A percentile compares a stretch with the other conserved stretches of the same genome.
Conservation (phyloP, 2,329 filamentous ascomycete genomes). For the Fusarium chuoi region DNA sequence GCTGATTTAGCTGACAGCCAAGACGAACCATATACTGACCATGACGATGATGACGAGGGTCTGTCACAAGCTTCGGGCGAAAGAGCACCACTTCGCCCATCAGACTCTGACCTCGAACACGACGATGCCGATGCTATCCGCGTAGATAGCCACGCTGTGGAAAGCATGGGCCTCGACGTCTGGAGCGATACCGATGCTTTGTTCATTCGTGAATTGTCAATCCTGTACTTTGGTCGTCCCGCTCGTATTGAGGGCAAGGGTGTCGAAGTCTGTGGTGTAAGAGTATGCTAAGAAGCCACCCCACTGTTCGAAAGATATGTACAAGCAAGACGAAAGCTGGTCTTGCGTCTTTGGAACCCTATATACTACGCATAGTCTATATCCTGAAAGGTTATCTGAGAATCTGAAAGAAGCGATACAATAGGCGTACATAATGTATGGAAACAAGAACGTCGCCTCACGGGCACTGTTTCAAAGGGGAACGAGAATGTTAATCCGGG, state of each 20-base stretch:
- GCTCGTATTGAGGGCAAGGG: conserved; percentile 73
- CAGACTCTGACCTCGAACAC: conserved; percentile 36
- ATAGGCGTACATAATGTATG: conserved; percentile 21
- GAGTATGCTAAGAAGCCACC: conserved; percentile 65
- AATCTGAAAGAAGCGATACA: conserved; percentile 1
- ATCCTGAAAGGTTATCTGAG: conserved; percentile 16
- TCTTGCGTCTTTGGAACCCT: conserved; percentile 38
- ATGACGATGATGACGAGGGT: conserved; percentile 51
- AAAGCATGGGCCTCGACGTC: conserved; percentile 78
- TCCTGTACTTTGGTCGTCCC: conserved; percentile 72
- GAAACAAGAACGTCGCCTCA: conserved; percentile 28
- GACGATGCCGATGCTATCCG: conserved; percentile 58
- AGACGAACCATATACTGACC: conserved; percentile 54
- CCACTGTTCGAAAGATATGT: background rate
- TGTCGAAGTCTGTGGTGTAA: conserved; percentile 79
- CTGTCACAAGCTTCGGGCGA: conserved; percentile 46
- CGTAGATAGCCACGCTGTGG: conserved; percentile 72
- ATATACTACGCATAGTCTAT: conserved; percentile 28
- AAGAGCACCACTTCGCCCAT: conserved; percentile 41
- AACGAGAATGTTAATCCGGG: conserved; percentile 1
- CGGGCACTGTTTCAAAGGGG: conserved; percentile 9
- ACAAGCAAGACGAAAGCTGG: conserved; percentile 39
- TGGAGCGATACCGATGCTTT: conserved; percentile 78
- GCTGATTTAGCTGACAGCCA: conserved; percentile 67
- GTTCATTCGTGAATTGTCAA: conserved; percentile 72